These are phyloP conservation scores for Salvia splendens DNA, from an alignment of 257 asterid species.

Conservation along the genomic window DNA sequence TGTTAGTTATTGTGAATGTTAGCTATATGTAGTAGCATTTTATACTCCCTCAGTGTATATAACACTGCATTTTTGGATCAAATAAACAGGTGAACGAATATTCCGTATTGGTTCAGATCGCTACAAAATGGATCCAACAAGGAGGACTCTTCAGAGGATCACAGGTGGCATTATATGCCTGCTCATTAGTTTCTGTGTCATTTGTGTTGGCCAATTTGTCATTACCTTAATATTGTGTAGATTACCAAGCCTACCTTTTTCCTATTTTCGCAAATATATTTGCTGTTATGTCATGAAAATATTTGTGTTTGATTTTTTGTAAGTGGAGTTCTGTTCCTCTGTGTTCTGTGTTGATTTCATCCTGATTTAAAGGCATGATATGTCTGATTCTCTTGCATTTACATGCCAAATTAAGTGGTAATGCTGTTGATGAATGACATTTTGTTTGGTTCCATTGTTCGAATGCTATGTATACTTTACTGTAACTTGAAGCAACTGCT, in stretches of 20 bases:
- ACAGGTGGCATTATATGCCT: conserved; percentile 53
- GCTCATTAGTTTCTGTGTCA: conserved; percentile 7
- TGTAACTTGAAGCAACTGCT: conserved; percentile 11
- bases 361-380: not conserved
- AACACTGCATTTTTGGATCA: conserved; percentile 29
- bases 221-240: conserved; percentile 19
- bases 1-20: not conserved
- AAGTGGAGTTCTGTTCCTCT: conserved; percentile 2
- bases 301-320: not conserved
- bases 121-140: conserved; percentile 85
- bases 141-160: conserved; percentile 82
- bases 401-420: not conserved
- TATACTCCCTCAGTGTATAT: conserved; percentile 24
- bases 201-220: conserved; percentile 11
- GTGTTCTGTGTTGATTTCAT: not conserved
- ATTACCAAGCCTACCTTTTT: not conserved
- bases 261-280: not conserved
- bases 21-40: too few relatives aligned
- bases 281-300: conserved; percentile 10
- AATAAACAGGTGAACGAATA: conserved; percentile 76
- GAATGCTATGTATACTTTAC: conserved; percentile 16
- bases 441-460: not conserved
- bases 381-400: not conserved
- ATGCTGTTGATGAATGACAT: conserved; percentile 22
- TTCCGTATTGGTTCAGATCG: conserved; percentile 92